These are phyloP conservation scores for Sporothrix pallida DNA, from an alignment of 2,329 filamentous ascomycete species.

Conservation along the genomic window DNA sequence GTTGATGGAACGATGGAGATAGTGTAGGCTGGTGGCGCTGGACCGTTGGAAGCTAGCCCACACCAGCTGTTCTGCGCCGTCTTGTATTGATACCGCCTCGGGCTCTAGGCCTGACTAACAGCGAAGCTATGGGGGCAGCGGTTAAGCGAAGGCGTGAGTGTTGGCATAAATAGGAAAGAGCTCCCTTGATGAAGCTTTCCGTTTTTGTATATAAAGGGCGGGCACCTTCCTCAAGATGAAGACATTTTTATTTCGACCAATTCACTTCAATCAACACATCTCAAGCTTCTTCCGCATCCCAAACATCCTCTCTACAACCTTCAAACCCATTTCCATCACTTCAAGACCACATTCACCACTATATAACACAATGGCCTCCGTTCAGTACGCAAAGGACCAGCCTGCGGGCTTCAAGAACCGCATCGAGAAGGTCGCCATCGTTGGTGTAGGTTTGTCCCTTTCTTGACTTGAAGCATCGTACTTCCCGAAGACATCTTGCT, in stretches of 20 bases:
- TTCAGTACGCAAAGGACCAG: conserved; percentile 42
- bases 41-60: too few relatives aligned
- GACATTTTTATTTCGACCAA: neutral
- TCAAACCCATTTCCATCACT: neutral
- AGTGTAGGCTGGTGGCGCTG: neutral
- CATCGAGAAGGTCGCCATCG: conserved; percentile 41
- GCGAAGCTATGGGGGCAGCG: neutral
- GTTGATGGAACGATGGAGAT: neutral
- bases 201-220: conserved; percentile 3
- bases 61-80: neutral
- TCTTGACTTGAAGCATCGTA: neutral
- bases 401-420: conserved; percentile 42
- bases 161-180: neutral
- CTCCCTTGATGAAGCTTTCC: neutral
- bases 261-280: neutral
- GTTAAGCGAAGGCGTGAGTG: neutral
- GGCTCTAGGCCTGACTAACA: neutral
- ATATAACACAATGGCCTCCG: conserved; percentile 5
- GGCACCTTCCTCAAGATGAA: neutral
- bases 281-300: neutral
- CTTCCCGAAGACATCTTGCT: neutral
- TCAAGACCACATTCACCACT: neutral
- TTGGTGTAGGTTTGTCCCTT: conserved; percentile 38
- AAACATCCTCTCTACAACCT: neutral
- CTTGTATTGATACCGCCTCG: neutral